phyloP scores from a whole-genome alignment of 768 basidiomycete species.

The Pleurotus platypus region DNA sequence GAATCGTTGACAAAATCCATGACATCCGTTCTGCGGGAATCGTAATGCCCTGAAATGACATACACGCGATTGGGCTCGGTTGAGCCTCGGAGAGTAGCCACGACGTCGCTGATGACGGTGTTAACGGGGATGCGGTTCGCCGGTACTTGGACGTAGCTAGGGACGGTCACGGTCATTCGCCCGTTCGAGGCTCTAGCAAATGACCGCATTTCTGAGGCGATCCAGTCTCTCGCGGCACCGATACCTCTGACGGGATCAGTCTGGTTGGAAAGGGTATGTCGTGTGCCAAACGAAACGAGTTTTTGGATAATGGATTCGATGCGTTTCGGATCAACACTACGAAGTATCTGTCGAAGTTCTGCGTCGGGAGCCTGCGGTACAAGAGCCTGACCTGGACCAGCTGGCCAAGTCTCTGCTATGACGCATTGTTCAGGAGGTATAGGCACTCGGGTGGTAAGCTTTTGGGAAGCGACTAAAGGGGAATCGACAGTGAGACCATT shows the following conservation, averaged over 20 bases:
- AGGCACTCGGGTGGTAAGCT: constrained; percentile 3
- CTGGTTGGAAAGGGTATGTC: constrained; percentile 49
- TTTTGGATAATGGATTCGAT: constrained; percentile 45
- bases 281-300: constrained; percentile 55
- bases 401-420: constrained; percentile 39
- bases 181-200: constrained; percentile 35
- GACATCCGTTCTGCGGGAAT: constrained; percentile 39
- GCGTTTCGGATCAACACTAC: constrained; percentile 38
- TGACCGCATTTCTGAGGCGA: constrained; percentile 40
- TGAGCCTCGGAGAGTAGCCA: constrained; percentile 46
- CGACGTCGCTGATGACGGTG: constrained; percentile 48
- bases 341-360: constrained; percentile 43
- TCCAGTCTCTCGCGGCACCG: constrained; percentile 55
- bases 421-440: constrained; percentile 5
- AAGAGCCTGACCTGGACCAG: constrained; percentile 42
- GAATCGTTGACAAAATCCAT: constrained; percentile 40
- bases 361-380: constrained; percentile 37
- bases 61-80: constrained; percentile 48
- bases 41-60: constrained; percentile 53
- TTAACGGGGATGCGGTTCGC: constrained; percentile 30
- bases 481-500: not conserved
- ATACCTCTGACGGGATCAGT: constrained; percentile 52
- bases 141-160: constrained; percentile 40
- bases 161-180: constrained; percentile 42
- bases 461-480: not conserved